These are phyloP conservation scores for Cystoisospora suis DNA, from an alignment of 169 alveolate species.

Conservation along the genomic window DNA sequence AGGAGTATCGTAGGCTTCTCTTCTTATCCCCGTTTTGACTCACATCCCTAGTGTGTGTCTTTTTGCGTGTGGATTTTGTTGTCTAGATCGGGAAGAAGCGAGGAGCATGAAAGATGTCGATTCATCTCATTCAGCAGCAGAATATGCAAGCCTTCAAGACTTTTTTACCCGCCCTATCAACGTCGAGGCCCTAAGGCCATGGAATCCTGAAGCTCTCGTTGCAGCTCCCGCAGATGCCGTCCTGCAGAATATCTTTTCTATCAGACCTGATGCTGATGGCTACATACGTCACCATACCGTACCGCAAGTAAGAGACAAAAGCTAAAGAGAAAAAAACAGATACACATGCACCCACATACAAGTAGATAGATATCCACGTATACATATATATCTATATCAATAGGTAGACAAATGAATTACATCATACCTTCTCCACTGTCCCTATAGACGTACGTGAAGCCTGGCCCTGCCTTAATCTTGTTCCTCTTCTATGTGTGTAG, in stretches of 20 bases:
- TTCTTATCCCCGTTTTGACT: neutral
- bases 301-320: conserved; percentile 39
- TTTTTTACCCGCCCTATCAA: conserved; percentile 48
- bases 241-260: conserved; percentile 21
- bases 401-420: neutral
- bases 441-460: neutral
- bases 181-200: conserved; percentile 7
- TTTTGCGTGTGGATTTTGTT: neutral
- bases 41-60: neutral
- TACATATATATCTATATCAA: neutral
- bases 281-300: neutral
- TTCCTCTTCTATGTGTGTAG: too few species aligned
- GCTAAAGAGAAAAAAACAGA: too few species aligned
- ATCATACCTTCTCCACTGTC: neutral
- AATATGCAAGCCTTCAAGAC: neutral
- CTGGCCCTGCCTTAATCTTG: neutral
- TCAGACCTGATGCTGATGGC: conserved; percentile 29
- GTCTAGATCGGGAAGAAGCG: neutral
- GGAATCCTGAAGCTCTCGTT: neutral
- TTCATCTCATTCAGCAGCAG: neutral
- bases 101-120: neutral
- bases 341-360: too few species aligned
- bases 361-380: neutral
- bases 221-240: conserved; percentile 50
- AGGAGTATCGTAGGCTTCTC: neutral